Evolutionary conservation across 495 filamentous ascomycete genomes (phyloP), one percentile per base, ranked within the genome.

Genomic region (Cercophora scortea): DNA sequence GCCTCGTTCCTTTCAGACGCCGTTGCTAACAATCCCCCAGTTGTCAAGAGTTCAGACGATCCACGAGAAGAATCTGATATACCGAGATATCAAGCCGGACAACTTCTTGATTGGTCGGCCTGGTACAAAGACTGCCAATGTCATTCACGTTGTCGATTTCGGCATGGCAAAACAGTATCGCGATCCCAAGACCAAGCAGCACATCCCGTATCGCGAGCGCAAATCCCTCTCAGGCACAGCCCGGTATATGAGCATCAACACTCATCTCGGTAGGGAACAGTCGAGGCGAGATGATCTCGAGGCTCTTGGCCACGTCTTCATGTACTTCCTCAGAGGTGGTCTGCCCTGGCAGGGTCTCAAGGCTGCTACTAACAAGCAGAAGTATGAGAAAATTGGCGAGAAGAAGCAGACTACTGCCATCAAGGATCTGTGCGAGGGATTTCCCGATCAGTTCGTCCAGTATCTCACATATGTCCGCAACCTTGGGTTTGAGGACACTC

Each of bases 91-190:
- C 75, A 99, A 99, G 70, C 93, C 93, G 11, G 93, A 99, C 73
- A 99, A 99, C 73, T 99, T 99, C 75, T 83, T 99, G 49, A 97
- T 97, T 63, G 93, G 93, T 39, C 84, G 92, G n/a, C 90, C 90
- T 0, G 82, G 80, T 58, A 87, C 89, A 45, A 99, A 99, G 73
- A 77, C 89, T 8, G 88, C 91, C 63, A 97, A 96, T 70, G 91
- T 99, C 45, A 97, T 99, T 60, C 93, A 99, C 60, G 94, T 97
- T 18, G 92, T 99, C 52, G 93, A 99, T 71, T 99, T 99, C 63
- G 93, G 93, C 61, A 99, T 99, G 93, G 93, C 94, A 42, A 99
- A 99, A 74, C 93, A 97, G 69, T 99, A 99, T 66, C 84, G 93
- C 47, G 93, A 99, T 58, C 94, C 94, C 50, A 97, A 97, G 77